Evolutionary conservation across 1,284 basidiomycete genomes (phyloP), one percentile per base, ranked within the genome.

Genomic region (Tilletiopsis washingtonensis): DNA sequence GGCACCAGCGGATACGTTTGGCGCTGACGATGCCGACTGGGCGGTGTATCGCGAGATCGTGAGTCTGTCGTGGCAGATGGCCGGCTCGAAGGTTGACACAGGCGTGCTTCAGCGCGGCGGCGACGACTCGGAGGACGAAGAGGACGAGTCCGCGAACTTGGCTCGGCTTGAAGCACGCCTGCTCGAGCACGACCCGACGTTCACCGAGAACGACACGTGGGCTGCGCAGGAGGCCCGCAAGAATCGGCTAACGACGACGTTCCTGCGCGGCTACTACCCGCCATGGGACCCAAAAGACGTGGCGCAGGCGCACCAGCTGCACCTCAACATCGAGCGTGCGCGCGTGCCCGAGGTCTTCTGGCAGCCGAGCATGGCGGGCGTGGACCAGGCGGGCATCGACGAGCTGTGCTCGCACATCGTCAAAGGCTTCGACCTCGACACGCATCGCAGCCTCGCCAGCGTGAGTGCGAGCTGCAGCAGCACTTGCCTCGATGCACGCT

Each of bases 11-110:
- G 94, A 98, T 64, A 86, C 80, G 71, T 99, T 98, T 67, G 91
- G 94, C 1, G 85, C 84, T 25, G 86, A 97, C 61, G 93, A 98
- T 68, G 88, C 85, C 15, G 93, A 98, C 73, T 98, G 94, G 93
- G 85, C 85, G 0, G 91, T 98, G 45, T 98, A 98, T 72, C 87
- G 93, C 51, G 91, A 96, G 76, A 93, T 99, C 52, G 89, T 34
- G 32, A 34, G 32, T 34, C 1, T 90, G 64, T 57, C 17, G 32
- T 34, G 32, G 12, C 32, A 12, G 32, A 34, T 34, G 3, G 12
- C 17, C 32, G 17, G 12, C 12, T 34, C n/a, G n/a, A n/a, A n/a
- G n/a, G n/a, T n/a, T n/a, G n/a, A n/a, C 32, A 34, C 32, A 11
- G 12, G 79, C 74, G 3, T 7, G 29, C 9, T 25, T 2, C 17